Evolutionary conservation across 2,329 filamentous ascomycete genomes (phyloP), one percentile per base, ranked within the genome.

Genomic region (Penicillium rolfsii): DNA sequence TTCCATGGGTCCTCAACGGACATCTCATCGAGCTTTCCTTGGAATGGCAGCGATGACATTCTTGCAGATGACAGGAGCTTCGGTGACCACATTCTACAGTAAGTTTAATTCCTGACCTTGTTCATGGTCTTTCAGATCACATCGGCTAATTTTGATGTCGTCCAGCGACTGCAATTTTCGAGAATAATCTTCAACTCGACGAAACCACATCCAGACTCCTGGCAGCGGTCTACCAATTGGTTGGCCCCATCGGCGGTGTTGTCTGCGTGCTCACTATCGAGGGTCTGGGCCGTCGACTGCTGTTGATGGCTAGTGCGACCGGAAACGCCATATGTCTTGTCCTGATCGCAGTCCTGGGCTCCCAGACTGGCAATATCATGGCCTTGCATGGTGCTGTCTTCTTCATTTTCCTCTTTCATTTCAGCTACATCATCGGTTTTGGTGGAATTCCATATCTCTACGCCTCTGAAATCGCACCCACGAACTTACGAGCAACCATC

Each of bases 401-500:
- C 28, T 69, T 69, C 40, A 59, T 69, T 9, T 69, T 69, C 28
- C 52, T 69, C 5, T 70, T 67, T 14, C 67, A 70, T 52, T 67
- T 70, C 61, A 64, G 57, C 41, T 70, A 69, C 38, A 67, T 67
- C 49, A 62, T 69, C 12, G 67, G 67, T 0, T 69, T 65, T 30
- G 66, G 67, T 8, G 65, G 65, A 1, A 68, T 70, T 16, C 67
- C 67, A n/a, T 70, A 69, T 36, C 57, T 70, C 6, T 70, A 69
- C 38, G 64, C 62, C 8, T 57, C 67, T 1, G 67, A 70, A 33
- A 57, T 70, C 41, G 58, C 66, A 7, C 67, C 67, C 3, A 59
- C 69, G 28, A 62, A 67, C 30, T 55, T 70, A 12, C 65, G 67
- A n/a, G 59, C 66, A 2, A 69, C 66, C 2, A 69, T 70, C 58